phyloP scores from a whole-genome alignment of 2,329 filamentous ascomycete species.

The Scedosporium minutisporum region DNA sequence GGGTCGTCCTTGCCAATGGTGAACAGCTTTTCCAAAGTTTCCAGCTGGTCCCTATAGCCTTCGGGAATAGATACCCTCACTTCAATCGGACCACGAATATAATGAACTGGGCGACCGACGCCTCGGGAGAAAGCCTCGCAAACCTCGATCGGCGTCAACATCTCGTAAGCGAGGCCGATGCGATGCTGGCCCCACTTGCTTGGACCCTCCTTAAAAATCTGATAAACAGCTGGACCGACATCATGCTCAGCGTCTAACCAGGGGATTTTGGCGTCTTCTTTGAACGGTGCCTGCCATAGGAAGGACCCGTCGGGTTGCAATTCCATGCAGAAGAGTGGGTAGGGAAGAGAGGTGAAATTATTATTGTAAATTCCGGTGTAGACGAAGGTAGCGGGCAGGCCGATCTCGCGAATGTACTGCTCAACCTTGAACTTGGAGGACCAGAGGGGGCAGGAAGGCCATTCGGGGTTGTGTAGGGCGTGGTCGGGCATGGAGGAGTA shows the following conservation, averaged over 20 bases:
- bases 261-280: constrained; percentile 77
- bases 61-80: constrained; percentile 77
- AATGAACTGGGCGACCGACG: constrained; percentile 66
- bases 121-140: constrained; percentile 73
- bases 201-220: constrained; percentile 90
- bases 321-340: constrained; percentile 94
- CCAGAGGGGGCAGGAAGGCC: constrained; percentile 85
- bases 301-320: constrained; percentile 77
- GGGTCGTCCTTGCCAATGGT: constrained; percentile 39
- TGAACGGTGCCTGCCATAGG: constrained; percentile 87
- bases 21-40: constrained; percentile 55
- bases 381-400: constrained; percentile 80
- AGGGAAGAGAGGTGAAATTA: constrained; percentile 89
- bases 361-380: constrained; percentile 99
- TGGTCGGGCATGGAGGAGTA: constrained; percentile 98
- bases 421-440: constrained; percentile 87
- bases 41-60: constrained; percentile 82
- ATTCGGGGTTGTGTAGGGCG: constrained; percentile 62
- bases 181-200: constrained; percentile 70
- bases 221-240: constrained; percentile 80
- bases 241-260: constrained; percentile 98
- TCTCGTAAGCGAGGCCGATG: constrained; percentile 84
- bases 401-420: constrained; percentile 76
- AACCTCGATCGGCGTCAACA: constrained; percentile 72
- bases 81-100: constrained; percentile 69